phyloP scores from a whole-genome alignment of 306 rosid genomes.

The Sechiopsis laciniata region DNA sequence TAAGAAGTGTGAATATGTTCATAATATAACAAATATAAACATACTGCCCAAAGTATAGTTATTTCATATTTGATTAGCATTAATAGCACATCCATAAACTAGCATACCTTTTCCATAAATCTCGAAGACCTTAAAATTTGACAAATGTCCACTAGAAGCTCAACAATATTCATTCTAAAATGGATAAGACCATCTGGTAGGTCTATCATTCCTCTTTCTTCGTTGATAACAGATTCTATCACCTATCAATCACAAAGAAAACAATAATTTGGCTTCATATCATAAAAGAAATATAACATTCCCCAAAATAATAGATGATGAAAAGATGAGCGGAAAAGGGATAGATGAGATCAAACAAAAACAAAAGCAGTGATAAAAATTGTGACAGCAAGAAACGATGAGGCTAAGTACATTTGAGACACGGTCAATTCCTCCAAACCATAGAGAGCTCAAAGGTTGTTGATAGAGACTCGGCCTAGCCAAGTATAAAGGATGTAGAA shows the following conservation, averaged over 20 bases:
- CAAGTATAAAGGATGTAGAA: too few species aligned
- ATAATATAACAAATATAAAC: neutral
- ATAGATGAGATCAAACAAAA: too few species aligned
- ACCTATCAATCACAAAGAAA: constrained; percentile 51
- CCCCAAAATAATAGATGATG: too few species aligned
- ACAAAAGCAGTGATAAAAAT: too few species aligned
- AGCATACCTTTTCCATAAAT: constrained; percentile 66
- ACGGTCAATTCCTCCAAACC: too few species aligned
- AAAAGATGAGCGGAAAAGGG: too few species aligned
- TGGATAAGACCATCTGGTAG: constrained; percentile 84
- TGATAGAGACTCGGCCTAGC: too few species aligned
- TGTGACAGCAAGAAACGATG: too few species aligned
- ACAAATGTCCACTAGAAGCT: constrained; percentile 89
- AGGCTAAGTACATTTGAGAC: too few species aligned
- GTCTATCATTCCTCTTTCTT: constrained; percentile 62
- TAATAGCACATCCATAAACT: neutral
- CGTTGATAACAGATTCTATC: constrained; percentile 56
- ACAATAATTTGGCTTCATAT: constrained; percentile 6
- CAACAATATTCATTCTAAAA: constrained; percentile 79
- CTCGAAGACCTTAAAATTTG: constrained; percentile 69
- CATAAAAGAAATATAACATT: neutral
- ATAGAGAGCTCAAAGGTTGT: too few species aligned
- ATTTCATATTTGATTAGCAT: neutral
- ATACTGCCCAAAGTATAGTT: neutral
- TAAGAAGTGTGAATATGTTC: neutral